Evolutionary conservation across 1,139 yeast species (phyloP), one percentile per base, ranked within the genome.

Genomic region (Meyerozyma sp.): DNA sequence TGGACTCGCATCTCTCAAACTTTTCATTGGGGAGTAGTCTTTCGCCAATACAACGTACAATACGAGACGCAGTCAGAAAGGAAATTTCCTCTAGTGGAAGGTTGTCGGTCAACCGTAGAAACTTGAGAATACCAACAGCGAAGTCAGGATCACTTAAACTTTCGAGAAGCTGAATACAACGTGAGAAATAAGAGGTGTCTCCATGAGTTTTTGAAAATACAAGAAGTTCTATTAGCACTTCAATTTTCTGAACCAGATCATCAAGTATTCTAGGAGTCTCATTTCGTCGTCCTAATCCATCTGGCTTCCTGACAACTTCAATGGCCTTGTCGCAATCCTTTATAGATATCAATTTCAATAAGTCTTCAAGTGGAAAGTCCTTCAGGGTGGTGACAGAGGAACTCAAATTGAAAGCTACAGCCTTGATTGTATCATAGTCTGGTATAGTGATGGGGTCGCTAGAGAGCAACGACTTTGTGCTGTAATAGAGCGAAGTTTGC

Each of bases 1-100:
- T 60, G 23, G 62, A 41, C 46, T 75, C 79, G 27, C 53, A 54
- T 47, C 76, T 55, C 43, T 73, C 77, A 18, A 53, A 49, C n/a
- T 49, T 51, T 44, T 56, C 61, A 32, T 50, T 44, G 4, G 58
- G 42, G n/a, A 70, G 50, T 4, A 66, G 49, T 6, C 55, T 57
- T 34, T 66, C 70, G 1, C 74, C 75, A 20, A 66, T 46, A 7
- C 62, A 36, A 32, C 71, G 49, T 6, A 66, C 44, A 34, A 34
- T 11, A 18, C 26, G 25, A 18, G 37, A 34, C 11, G 26, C 26
- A 4, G 26, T 11, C 37, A 20, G 37, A 11, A 34, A 5, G 10
- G 37, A 21, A n/a, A 34, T 16, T 11, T 21, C 26, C 10, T 34
- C 26, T 10, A 34, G 14, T 20, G 16, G 10, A 13, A 9, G 26